Base-by-base conservation (phyloP, 1,139 yeast genomes). In the Yamadazyma blattariae region DNA sequence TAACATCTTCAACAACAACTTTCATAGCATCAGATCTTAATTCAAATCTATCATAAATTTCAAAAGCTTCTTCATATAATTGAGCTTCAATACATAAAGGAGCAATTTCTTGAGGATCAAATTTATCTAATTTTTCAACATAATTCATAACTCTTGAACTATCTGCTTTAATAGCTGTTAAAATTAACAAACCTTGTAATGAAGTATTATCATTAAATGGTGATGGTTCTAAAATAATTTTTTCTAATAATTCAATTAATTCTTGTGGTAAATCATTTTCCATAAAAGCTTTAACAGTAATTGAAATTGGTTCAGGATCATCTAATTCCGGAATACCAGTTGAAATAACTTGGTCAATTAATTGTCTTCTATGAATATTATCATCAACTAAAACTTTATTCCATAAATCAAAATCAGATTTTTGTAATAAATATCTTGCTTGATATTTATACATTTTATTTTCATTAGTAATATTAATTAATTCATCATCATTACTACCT, bases 361-460 rank as follows among this genome's bases (percentile, higher is more conserved):
- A 73, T 57, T 82, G 94, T 56, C 96, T 82, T 67, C 96, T 82
- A 67, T 90, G 95, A 44, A 78, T 69, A 59, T 87, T 89, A 35
- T 85, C 95, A 36, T 75, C 77, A 41, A 70, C 55, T 56, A 92
- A 74, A 9, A 92, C 98, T 50, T 71, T 72, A 43, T 77, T 67
- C 97, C 98, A 92, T 46, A 92, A 74, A 10, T 65, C 75, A 28
- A 80, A 69, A 54, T 92, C 96, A 14, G 96, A 87, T 60, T 96
- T 86, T 42, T 78, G 68, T 51, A 92, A 77, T 57, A 92, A 73
- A 59, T 94, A 92, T 62, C 97, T 82, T 11, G 98, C 98, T 71
- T 94, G 98, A 64, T 92, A 92, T 64, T 94, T 94, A 74, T 86
- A 92, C 99, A 92, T 92, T 52, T 94, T 80, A 63, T 92, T 92